Conservation (phyloP, 2,329 filamentous ascomycete species). For the Venturia aucupariae region DNA sequence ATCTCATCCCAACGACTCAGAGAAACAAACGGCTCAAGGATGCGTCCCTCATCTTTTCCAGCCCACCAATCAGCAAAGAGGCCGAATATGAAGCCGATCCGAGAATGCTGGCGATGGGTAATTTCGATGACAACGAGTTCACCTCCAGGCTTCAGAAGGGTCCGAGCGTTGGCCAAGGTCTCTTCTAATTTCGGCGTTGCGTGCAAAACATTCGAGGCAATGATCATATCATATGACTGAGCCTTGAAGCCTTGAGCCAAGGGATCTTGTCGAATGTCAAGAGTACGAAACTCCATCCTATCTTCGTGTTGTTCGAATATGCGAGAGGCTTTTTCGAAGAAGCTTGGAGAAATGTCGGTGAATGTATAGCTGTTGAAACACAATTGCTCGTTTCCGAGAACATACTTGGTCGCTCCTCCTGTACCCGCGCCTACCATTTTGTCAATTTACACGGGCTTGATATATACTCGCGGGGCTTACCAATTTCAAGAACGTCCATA, state of each 20-base stretch:
- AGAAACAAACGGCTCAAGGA: not conserved
- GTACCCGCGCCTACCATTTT: not conserved
- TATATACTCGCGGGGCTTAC: not conserved
- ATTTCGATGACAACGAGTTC: conserved; percentile 19
- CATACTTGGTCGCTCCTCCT: conserved; percentile 7
- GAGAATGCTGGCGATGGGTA: not conserved
- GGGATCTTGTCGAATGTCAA: conserved; percentile 14
- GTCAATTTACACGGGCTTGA: not conserved
- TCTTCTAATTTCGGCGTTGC: conserved; percentile 17
- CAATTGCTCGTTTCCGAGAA: not conserved
- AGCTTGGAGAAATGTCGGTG: conserved; percentile 17
- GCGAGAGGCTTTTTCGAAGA: conserved; percentile 14
- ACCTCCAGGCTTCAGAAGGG: conserved; percentile 21
- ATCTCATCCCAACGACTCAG: not conserved
- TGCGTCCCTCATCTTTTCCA: conserved; percentile 1
- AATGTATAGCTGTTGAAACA: conserved; percentile 13
- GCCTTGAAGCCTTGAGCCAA: conserved; percentile 16
- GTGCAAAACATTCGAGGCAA: conserved; percentile 22
- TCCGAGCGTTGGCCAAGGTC: conserved; percentile 17
- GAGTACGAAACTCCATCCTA: conserved; percentile 1
- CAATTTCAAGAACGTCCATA: conserved; percentile 11
- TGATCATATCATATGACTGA: conserved; percentile 21
- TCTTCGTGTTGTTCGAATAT: conserved; percentile 1
- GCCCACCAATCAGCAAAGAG: conserved; percentile 23
- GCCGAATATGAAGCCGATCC: conserved; percentile 19